Percentiles rank a stretch among this genome's conserved stretches.
phyloP scores from a whole-genome alignment of 108 stramenopile genomes.

The Chaetoceros tenuissimus region DNA sequence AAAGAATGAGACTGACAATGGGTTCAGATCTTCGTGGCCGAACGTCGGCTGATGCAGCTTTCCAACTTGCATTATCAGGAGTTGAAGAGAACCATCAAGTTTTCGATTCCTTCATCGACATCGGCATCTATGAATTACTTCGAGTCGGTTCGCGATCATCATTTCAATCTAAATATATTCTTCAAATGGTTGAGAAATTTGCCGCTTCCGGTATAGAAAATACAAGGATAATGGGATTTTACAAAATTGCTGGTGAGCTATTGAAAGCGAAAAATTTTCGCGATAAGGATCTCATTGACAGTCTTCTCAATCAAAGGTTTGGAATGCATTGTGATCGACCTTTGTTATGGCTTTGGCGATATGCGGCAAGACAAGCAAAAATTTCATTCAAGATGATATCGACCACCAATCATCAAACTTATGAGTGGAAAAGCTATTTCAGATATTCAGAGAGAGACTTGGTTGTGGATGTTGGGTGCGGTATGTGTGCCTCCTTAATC shows the following conservation, averaged over 20 bases:
- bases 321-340: slow-evolving; percentile 2
- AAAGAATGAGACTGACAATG: slow-evolving; percentile 14
- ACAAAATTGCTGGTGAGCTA: slow-evolving; percentile 17
- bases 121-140: slow-evolving; percentile 24
- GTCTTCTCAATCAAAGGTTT: slow-evolving; percentile 18
- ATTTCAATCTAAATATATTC: slow-evolving; percentile 16
- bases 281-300: slow-evolving; percentile 12
- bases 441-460: slow-evolving; percentile 17
- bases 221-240: slow-evolving; percentile 13
- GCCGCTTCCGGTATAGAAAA: slow-evolving; percentile 20
- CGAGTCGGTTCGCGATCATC: slow-evolving; percentile 18
- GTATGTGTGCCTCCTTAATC: slow-evolving; percentile 23
- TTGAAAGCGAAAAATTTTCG: slow-evolving; percentile 17
- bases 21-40: slow-evolving; percentile 23
- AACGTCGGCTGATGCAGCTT: slow-evolving; percentile 26
- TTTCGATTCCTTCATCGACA: slow-evolving; percentile 13
- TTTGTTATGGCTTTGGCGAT: slow-evolving; percentile 1
- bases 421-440: slow-evolving; percentile 19
- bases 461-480: slow-evolving; percentile 33
- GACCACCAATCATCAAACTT: background rate
- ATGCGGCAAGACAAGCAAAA: background rate
- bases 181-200: slow-evolving; percentile 35
- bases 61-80: slow-evolving; percentile 25
- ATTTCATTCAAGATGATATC: background rate
- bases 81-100: slow-evolving; percentile 7